Base-by-base conservation (phyloP, 306 rosid species). In the Abrus precatorius region DNA sequence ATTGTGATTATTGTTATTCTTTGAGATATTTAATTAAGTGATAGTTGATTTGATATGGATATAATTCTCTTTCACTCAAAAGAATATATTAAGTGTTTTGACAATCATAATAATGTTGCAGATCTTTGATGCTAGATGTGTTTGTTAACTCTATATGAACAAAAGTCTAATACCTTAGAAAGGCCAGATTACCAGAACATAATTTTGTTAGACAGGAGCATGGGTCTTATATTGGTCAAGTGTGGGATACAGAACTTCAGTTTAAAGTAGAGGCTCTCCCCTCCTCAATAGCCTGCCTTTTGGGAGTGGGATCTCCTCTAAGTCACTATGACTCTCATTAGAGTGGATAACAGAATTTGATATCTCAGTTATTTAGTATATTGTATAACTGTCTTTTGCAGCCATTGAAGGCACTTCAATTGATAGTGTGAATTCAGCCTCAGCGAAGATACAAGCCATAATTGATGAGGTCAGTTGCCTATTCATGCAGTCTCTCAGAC, bases 331-430 rank as follows among this genome's bases (percentile, higher is more conserved):
- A 63, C 49, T 75, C 78, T 61, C 32, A 27, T 33, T 40, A 41
- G 70, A 68, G 80, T 69, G 68, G 72, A 75, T 78, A 48, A 28
- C 1, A 0, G 41, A 67, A 33, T 33, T 57, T 47, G 32, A 64
- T 28, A 67, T 74, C 72, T 82, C 34, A 83, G 20, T 57, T 41
- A 54, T 75, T 87, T 56, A 12, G 50, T 74, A 67, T 81, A 80
- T 55, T 75, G 64, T 20, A 20, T 20, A 20, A 20, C 20, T 20
- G 49, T 75, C 56, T 81, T 60, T 75, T 70, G 83, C 89, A 95
- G 99, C 81, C 79, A 90, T 95, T 74, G 92, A 93, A 87, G 98
- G 99, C 44, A 8, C 20, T 82, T 93, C 98, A 74, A 69, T 64
- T 70, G 94, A 90, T 56, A 85, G 86, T 1, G 85, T 93, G 81